Evolutionary conservation across 2,329 filamentous ascomycete species (phyloP), one percentile per base, ranked within the genome.

Genomic region (Cephalotrichum gorgonifer): DNA sequence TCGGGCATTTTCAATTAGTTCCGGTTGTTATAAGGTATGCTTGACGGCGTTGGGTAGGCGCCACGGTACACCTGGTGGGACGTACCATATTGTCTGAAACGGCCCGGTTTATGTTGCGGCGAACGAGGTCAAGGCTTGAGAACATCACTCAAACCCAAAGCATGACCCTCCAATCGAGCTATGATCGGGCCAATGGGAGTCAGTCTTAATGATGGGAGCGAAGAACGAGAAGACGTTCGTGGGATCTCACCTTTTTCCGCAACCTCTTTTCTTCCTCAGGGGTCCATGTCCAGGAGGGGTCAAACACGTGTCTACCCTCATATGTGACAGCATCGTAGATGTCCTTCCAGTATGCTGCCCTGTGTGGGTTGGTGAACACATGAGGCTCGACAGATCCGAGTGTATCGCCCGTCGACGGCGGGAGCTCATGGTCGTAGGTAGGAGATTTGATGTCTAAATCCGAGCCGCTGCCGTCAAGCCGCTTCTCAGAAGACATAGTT

Each of bases 91-190:
- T 66, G 51, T 72, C 67, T 2, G 69, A 65, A 35, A 70, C 41
- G 1, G 70, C 69, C 51, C 73, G 69, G 6, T 54, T 49, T 27
- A 73, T 60, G 53, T 72, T 73, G 6, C 67, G 64, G 1, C 69
- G 60, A 50, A 72, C 70, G 3, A 73, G 59, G 52, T 75, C 71
- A 47, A 75, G 62, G 0, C 69, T 64, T 56, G 73, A 70, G 54
- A 74, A 74, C 67, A 71, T 73, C 50, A 74, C 56, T 39, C 69
- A 69, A 1, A 65, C 60, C 64, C 65, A 73, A 3, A 64, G 48
- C 63, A 68, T 66, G 44, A 70, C 66, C 31, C 64, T 52, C 25
- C 54, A 54, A 51, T 65, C 62, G 17, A 62, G 57, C 56, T 60
- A 43, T 14, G 39, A 23, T 11, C 30, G n/a, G 17, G 3, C 4